Evolutionary conservation across 2,329 filamentous ascomycete genomes (phyloP).

Genomic region (Colletotrichum acutatum): DNA sequence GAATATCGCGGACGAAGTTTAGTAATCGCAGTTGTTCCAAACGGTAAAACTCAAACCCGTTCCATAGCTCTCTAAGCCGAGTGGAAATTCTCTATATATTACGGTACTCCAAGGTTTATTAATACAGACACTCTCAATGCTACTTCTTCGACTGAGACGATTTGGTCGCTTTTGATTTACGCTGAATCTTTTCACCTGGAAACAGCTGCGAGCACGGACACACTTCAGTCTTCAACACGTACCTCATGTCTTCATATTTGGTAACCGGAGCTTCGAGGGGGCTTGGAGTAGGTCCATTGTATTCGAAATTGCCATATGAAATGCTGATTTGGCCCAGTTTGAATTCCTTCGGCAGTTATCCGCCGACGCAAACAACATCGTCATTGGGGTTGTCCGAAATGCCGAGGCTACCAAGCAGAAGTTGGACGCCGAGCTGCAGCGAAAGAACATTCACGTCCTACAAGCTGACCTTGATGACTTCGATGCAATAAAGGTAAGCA

Average conservation of each 20-base stretch:
- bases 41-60: not conserved
- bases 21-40: not conserved
- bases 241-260: not conserved
- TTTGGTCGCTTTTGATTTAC: no score
- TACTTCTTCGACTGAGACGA: not conserved
- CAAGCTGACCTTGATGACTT: constrained; percentile 56
- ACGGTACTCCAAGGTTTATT: not conserved
- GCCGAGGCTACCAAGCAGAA: constrained; percentile 55
- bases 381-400: constrained; percentile 61
- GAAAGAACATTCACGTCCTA: constrained; percentile 53
- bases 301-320: not conserved
- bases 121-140: not conserved
- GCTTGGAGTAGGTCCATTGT: not conserved
- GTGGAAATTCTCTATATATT: not conserved
- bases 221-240: not conserved
- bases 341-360: constrained; percentile 49
- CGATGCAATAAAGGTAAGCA: constrained; percentile 47
- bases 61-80: not conserved
- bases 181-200: not conserved
- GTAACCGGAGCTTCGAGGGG: not conserved
- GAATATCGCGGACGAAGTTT: not conserved
- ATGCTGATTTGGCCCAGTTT: not conserved
- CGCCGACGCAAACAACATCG: constrained; percentile 47
- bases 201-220: not conserved
- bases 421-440: constrained; percentile 51